Evolutionary conservation across 257 asterid species (phyloP), one percentile per base, ranked within the genome.

Genomic region (Nicotiana obtusifolia): DNA sequence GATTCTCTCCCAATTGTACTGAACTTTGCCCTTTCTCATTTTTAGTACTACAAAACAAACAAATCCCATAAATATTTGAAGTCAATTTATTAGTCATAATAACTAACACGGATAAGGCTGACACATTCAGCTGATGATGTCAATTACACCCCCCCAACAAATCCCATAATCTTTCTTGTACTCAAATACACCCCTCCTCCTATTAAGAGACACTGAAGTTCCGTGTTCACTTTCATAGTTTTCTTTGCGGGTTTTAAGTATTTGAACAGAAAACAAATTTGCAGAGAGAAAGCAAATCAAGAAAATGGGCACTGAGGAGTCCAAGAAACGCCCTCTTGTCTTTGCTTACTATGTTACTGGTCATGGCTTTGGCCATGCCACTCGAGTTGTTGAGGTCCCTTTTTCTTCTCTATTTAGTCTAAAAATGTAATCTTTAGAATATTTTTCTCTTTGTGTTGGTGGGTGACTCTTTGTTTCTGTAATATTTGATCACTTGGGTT

Each of bases 341-440:
- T 92, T 95, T 85, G 97, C 98, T 17, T 94, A 95, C 84, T 95
- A 95, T 84, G 98, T 95, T 41, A 94, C 99, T 19, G 99, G 99
- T 67, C 99, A 95, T 88, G 98, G 97, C 8, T 95, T 94, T 86
- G 99, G 99, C 33, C 99, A 95, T 73, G 98, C 97, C 83, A 94
- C 98, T 47, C 94, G 97, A 30, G 97, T 94, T 73, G 98, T 94
- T 67, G 98, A 95, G 99, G 98, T 94, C 6, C 65, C 3, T 61
- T 52, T 57, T 33, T 22, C 17, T 54, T 57, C 22, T 53, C 31
- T 30, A 1, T 15, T 71, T 47, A 15, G 64, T 8, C 5, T 24
- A 75, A 44, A 71, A 44, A 47, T 44, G 60, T 47, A 5, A 75
- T 75, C 62, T 15, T 22, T 59, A 15, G 7, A 73, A 49, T 73